Base-by-base conservation (phyloP, 2,329 filamentous ascomycete genomes). In the Thelonectria rubi region DNA sequence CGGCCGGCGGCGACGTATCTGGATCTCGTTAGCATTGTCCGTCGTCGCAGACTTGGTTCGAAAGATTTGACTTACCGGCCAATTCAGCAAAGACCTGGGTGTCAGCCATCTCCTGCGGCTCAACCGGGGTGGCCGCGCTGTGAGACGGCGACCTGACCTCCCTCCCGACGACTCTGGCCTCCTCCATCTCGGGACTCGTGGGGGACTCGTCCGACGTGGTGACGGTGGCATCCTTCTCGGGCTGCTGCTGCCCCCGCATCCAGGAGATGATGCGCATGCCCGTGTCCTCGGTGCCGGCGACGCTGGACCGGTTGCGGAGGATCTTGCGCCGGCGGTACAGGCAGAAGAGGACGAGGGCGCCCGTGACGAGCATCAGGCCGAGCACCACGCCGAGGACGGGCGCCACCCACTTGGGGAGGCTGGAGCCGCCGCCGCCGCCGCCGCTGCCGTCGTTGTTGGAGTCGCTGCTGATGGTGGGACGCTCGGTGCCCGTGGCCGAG, bases 351-450 rank as follows among this genome's bases (percentile, higher is more conserved):
- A 88, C 79, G 21, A 83, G 75, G 5, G 84, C 62, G 17, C 81
- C 80, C 1, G 82, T 84, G 42, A 89, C 52, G 50, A 87, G 76
- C 46, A 88, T 81, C 42, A 90, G 66, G 3, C 86, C 87, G 2
- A 88, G 78, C 5, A 89, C 81, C 4, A 88, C 86, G 15, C 87
- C 87, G 0, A 90, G 75, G 2, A 91, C 84, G 0, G 88, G 87
- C 0, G 82, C 83, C 1, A 89, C 81, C 80, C 86, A 90, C 5
- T 75, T 75, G 0, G 87, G 85, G 3, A 85, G 80, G 20, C 80
- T 75, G 14, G 73, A 69, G 14, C 73, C 73, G 4, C 75, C 76
- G 2, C 75, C 72, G 6, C 67, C 66, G 9, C 65, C 62, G 7
- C 69, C 54, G 12, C 61, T 34, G 11, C 59, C 56, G 30, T 48